Evolutionary conservation across 2,329 filamentous ascomycete genomes (phyloP).

Genomic region (Aureobasidium sp.): DNA sequence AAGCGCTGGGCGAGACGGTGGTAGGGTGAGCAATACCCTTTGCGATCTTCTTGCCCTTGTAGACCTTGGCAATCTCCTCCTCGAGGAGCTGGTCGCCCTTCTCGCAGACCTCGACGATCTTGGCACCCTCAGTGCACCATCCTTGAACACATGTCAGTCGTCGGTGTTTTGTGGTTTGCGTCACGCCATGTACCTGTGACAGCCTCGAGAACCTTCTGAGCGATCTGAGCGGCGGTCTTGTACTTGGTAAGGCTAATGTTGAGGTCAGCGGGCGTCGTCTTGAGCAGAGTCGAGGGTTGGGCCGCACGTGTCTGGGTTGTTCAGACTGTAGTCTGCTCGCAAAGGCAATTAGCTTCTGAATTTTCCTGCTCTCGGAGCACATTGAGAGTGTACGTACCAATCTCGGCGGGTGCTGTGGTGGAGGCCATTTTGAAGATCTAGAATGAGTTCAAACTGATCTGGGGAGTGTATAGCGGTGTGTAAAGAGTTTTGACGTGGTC

Average conservation of each 20-base stretch:
- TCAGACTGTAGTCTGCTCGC: constrained; percentile 28
- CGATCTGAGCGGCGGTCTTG: constrained; percentile 92
- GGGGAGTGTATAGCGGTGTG: not conserved
- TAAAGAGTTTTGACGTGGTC: constrained; percentile 11
- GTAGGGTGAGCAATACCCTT: constrained; percentile 95
- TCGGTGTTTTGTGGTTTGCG: not conserved
- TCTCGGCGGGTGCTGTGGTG: constrained; percentile 17
- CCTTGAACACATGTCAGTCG: constrained; percentile 32
- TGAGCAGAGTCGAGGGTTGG: not conserved
- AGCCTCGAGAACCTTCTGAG: constrained; percentile 86
- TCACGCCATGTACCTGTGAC: constrained; percentile 49
- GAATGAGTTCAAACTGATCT: constrained; percentile 9
- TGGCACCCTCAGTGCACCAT: constrained; percentile 73
- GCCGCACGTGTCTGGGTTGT: constrained; percentile 30
- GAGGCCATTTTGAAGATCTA: constrained; percentile 19
- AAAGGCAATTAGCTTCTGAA: constrained; percentile 13
- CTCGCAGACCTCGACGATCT: constrained; percentile 90
- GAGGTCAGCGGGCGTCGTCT: constrained; percentile 70
- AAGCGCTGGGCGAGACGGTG: constrained; percentile 87
- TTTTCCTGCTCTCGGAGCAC: not conserved
- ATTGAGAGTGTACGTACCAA: constrained; percentile 18
- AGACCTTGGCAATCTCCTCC: constrained; percentile 90
- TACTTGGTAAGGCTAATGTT: constrained; percentile 98
- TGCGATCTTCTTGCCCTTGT: constrained; percentile 92
- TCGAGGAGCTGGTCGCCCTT: constrained; percentile 91